A percentile compares a stretch with the other conserved stretches of the same genome.
Evolutionary conservation across 306 rosid genomes (phyloP).

Genomic region (Corylus americana): DNA sequence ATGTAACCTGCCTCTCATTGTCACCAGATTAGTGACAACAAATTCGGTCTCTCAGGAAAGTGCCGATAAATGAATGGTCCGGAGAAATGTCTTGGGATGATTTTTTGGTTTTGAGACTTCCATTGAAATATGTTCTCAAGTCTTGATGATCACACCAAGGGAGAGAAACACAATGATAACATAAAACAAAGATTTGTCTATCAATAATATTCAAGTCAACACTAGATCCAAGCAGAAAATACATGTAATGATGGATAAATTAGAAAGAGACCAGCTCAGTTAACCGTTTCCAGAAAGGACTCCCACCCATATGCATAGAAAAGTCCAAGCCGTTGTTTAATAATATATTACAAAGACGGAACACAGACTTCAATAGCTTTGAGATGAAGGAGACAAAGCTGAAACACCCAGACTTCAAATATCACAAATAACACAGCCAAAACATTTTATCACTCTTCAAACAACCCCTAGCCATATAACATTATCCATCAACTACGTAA

Average conservation of each 20-base stretch:
- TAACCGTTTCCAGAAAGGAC: not conserved
- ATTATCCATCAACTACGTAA: not conserved
- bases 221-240: not conserved
- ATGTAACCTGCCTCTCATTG: not conserved
- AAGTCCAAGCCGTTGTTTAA: not conserved
- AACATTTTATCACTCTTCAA: not conserved
- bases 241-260: not conserved
- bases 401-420: not conserved
- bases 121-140: too few relatives aligned
- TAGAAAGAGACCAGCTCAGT: not conserved
- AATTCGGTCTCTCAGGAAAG: too few relatives aligned
- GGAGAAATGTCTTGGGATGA: too few relatives aligned
- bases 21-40: not conserved
- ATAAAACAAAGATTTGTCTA: not conserved
- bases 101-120: too few relatives aligned
- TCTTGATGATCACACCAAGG: not conserved
- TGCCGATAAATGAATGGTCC: too few relatives aligned
- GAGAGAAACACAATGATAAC: not conserved
- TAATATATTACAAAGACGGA: too few relatives aligned
- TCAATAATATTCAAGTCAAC: too few relatives aligned
- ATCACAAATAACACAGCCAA: not conserved
- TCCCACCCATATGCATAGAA: not conserved
- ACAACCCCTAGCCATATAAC: not conserved
- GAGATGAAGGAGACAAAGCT: not conserved
- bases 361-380: too few relatives aligned